Evolutionary conservation across 176 grass and related monocot species (phyloP).

Genomic region (Avena eriantha): DNA sequence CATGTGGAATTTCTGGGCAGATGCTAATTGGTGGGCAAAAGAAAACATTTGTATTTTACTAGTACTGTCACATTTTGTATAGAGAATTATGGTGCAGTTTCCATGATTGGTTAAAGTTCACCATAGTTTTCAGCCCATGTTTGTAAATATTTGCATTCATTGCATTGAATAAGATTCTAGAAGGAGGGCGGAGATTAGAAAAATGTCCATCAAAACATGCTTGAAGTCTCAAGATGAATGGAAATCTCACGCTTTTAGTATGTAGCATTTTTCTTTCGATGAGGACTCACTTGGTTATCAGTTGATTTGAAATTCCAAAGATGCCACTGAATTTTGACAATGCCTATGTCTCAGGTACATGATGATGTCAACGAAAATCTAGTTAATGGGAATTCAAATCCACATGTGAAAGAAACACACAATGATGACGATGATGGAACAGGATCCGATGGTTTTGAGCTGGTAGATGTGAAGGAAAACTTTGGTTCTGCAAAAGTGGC

Average conservation of each 20-base stretch:
- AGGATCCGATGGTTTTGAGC: slow-evolving; percentile 77
- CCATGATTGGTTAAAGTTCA: neutral
- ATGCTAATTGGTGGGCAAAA: neutral
- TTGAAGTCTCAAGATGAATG: too few relatives aligned
- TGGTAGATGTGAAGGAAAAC: slow-evolving; percentile 58
- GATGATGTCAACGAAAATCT: slow-evolving; percentile 50
- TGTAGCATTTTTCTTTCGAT: neutral
- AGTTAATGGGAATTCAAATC: slow-evolving; percentile 48
- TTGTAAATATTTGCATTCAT: too few relatives aligned
- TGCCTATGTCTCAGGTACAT: slow-evolving; percentile 49
- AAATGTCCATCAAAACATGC: too few relatives aligned
- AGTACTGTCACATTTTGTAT: neutral
- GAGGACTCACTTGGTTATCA: slow-evolving; percentile 6
- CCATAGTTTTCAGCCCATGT: too few relatives aligned
- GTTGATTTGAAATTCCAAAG: slow-evolving; percentile 23
- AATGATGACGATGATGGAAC: slow-evolving; percentile 72
- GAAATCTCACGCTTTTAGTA: neutral
- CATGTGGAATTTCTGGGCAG: neutral
- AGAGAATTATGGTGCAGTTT: neutral
- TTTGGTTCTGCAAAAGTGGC: neutral
- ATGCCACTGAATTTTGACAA: slow-evolving; percentile 34
- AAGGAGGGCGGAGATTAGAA: too few relatives aligned
- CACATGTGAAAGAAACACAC: slow-evolving; percentile 50
- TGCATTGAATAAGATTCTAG: too few relatives aligned
- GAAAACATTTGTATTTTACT: neutral